Percentiles rank a stretch among this genome's conserved stretches.
Conservation (phyloP, 2,329 filamentous ascomycete genomes). For the Xylariaceae sp. region DNA sequence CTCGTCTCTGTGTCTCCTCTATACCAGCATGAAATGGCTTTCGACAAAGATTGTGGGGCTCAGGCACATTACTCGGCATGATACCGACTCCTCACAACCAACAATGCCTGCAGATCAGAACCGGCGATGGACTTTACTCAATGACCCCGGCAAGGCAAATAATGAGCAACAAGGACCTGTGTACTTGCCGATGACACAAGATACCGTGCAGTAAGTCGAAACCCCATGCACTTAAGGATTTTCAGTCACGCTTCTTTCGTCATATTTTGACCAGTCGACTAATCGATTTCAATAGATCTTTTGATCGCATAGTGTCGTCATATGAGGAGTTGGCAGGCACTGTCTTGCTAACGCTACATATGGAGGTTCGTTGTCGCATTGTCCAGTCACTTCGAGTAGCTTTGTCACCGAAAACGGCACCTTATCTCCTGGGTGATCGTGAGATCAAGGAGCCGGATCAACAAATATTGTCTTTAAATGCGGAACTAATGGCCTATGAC, state of each 20-base stretch:
- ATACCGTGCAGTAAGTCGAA: constrained; percentile 69
- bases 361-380: constrained; percentile 82
- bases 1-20: constrained; percentile 78
- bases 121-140: constrained; percentile 79
- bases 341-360: constrained; percentile 79
- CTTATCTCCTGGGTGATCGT: constrained; percentile 62
- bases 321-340: constrained; percentile 77
- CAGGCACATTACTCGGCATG: constrained; percentile 73
- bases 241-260: neutral
- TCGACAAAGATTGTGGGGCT: constrained; percentile 77
- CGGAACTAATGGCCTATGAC: constrained; percentile 81
- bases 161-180: constrained; percentile 61
- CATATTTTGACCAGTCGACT: too few species aligned
- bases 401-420: constrained; percentile 56
- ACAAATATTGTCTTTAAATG: constrained; percentile 76
- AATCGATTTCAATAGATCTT: constrained; percentile 53
- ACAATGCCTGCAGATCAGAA: constrained; percentile 54
- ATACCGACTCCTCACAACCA: constrained; percentile 60
- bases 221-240: too few species aligned
- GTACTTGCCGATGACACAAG: constrained; percentile 81
- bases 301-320: constrained; percentile 80
- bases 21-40: constrained; percentile 98
- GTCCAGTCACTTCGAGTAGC: constrained; percentile 70
- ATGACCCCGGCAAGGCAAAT: constrained; percentile 54
- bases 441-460: constrained; percentile 75